phyloP scores from a whole-genome alignment of 495 filamentous ascomycete genomes.

The Xylaria telfairii region DNA sequence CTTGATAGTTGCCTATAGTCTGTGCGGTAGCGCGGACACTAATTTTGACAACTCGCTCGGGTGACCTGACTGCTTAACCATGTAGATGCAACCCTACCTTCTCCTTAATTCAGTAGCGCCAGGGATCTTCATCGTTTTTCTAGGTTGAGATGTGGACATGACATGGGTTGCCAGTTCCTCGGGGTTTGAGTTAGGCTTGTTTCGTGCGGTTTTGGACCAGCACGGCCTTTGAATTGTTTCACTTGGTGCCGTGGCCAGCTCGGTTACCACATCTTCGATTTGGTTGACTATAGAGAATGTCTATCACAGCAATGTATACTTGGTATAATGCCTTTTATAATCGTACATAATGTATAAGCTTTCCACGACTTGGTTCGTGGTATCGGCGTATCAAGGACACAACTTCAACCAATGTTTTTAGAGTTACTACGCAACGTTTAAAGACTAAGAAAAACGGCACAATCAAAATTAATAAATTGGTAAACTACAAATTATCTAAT shows the following conservation, averaged over 20 bases:
- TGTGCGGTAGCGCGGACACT: constrained; percentile 6
- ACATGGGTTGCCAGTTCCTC: background rate
- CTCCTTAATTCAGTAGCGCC: background rate
- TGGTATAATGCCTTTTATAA: background rate
- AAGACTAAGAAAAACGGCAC: background rate
- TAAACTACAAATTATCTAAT: background rate
- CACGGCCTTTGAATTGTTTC: constrained; percentile 10
- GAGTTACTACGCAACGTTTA: background rate
- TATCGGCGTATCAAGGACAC: background rate
- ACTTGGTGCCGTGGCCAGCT: background rate
- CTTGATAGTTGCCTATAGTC: constrained; percentile 7
- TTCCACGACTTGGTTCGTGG: background rate
- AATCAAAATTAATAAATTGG: background rate
- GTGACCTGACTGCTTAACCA: background rate
- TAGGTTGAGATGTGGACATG: background rate
- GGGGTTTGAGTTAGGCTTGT: background rate
- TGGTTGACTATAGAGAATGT: background rate
- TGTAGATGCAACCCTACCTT: background rate
- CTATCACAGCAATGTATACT: background rate
- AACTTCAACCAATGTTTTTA: background rate
- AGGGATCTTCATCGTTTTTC: background rate
- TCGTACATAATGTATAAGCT: background rate
- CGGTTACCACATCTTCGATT: background rate
- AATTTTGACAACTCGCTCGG: constrained; percentile 1
- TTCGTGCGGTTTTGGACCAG: background rate